Percentiles rank a stretch among this genome's conserved stretches.
These are phyloP conservation scores for Arthrocladium fulminans DNA, from an alignment of 2,329 filamentous ascomycete genomes.

Conservation along the genomic window DNA sequence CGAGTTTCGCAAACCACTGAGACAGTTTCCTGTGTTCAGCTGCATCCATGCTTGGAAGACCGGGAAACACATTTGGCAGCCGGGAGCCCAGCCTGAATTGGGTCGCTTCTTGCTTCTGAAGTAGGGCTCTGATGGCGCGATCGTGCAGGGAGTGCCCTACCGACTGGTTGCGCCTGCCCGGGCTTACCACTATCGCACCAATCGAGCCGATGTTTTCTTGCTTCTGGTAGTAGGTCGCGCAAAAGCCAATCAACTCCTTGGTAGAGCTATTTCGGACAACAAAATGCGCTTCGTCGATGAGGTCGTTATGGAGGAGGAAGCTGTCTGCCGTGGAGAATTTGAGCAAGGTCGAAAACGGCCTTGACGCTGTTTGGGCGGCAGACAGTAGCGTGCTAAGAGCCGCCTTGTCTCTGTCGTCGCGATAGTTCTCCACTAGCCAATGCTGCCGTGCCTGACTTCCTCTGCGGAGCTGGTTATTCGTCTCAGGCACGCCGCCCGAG, in stretches of 20 bases:
- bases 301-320: constrained; percentile 63
- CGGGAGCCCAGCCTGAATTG: constrained; percentile 73
- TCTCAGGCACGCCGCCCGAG: constrained; percentile 53
- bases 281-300: constrained; percentile 74
- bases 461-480: constrained; percentile 71
- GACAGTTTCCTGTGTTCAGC: constrained; percentile 52
- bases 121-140: constrained; percentile 66
- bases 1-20: constrained; percentile 82
- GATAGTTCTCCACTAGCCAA: constrained; percentile 88
- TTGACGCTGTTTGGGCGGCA: constrained; percentile 55
- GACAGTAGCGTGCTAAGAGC: constrained; percentile 69
- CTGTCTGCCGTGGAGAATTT: constrained; percentile 61
- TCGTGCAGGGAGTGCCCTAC: constrained; percentile 86
- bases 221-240: constrained; percentile 73
- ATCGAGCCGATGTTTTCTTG: constrained; percentile 64
- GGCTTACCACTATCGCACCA: constrained; percentile 82
- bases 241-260: constrained; percentile 82
- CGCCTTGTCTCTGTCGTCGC: constrained; percentile 64
- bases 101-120: constrained; percentile 63
- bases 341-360: constrained; percentile 31
- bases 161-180: constrained; percentile 72
- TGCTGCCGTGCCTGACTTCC: constrained; percentile 72
- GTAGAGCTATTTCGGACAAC: constrained; percentile 92
- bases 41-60: constrained; percentile 62
- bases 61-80: constrained; percentile 77